Percentiles rank a stretch among this genome's conserved stretches.
These are phyloP conservation scores for Fermentozyma sake DNA, from an alignment of 1,139 yeast genomes.

Conservation along the genomic window DNA sequence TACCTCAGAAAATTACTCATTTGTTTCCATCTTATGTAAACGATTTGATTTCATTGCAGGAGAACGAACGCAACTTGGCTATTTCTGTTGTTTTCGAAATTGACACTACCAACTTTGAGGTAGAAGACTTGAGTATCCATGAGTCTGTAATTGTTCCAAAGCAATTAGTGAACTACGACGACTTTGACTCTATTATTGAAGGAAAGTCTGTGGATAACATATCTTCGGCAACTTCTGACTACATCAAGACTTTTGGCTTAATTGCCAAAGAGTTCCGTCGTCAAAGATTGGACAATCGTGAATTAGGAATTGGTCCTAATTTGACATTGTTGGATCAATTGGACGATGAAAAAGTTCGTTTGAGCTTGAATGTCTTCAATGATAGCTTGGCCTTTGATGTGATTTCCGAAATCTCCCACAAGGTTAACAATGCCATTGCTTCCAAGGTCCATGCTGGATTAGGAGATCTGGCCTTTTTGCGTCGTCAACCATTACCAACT, in stretches of 20 bases:
- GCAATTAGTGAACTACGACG: constrained; percentile 46
- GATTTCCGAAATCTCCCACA: constrained; percentile 71
- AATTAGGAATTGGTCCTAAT: constrained; percentile 48
- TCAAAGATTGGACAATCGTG: constrained; percentile 55
- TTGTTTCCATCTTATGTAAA: constrained; percentile 68
- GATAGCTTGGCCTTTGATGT: constrained; percentile 55
- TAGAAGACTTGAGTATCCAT: constrained; percentile 74
- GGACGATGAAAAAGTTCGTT: constrained; percentile 78
- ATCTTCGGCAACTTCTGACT: constrained; percentile 61
- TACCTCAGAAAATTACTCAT: constrained; percentile 74
- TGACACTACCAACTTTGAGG: constrained; percentile 67
- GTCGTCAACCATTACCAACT: constrained; percentile 86
- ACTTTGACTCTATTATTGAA: constrained; percentile 47
- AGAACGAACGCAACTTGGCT: constrained; percentile 59
- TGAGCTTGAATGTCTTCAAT: constrained; percentile 70
- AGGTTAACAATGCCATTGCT: constrained; percentile 84
- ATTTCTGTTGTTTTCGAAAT: constrained; percentile 81
- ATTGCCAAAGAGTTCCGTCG: constrained; percentile 71
- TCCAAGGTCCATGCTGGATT: constrained; percentile 69
- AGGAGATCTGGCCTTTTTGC: constrained; percentile 77
- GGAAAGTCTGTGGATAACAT: constrained; percentile 27
- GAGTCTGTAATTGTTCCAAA: constrained; percentile 68
- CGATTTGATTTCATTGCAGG: constrained; percentile 57
- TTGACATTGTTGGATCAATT: constrained; percentile 72
- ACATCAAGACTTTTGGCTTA: constrained; percentile 58